Base-by-base conservation (phyloP, 805 yeast genomes). In the Metschnikowia hibisci region DNA sequence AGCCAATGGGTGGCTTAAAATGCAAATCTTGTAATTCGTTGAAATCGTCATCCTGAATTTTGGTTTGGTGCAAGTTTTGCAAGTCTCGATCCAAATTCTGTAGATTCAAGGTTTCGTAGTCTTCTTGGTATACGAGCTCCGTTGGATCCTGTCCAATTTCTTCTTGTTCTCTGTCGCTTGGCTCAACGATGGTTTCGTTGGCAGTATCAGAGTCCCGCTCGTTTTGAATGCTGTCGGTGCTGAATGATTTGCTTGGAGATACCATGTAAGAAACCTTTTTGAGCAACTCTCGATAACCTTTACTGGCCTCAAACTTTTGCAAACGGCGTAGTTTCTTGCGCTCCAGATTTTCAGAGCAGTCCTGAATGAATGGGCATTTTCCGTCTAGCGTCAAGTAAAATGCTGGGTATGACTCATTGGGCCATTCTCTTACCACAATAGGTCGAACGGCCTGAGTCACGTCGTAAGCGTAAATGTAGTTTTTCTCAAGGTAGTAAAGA, bases 361-460 rank as follows among this genome's bases (percentile, higher is more conserved):
- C 91, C 39, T 76, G 76, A n/a, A 84, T 73, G 64, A 91, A 91
- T 4, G 96, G 87, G 47, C 96, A 81, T 54, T 85, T 77, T 6
- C 96, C 96, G 54, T 78, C 80, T 3, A 84, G 71, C 0, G 88
- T 78, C 11, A 69, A 62, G 50, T 77, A 71, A 27, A 87, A 64
- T 42, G 71, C 77, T 2, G 96, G 95, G 57, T 61, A 63, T 43
- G 31, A 54, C 43, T 72, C 72, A 42, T 67, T 66, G 43, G 54
- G 48, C 95, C 96, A 93, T 63, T 93, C 98, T 53, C 90, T 74
- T 6, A 81, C 70, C 9, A 90, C 81, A 5, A 88, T 77, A 0
- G 98, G 96, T 43, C 95, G 78, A 48, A 83, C 82, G 18, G 75
- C 76, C 54, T 86, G 90, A 49, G 81, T 75, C 20, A 85, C 69